Conservation (phyloP, 2,329 filamentous ascomycete species). For the Calonectria ilicicola region DNA sequence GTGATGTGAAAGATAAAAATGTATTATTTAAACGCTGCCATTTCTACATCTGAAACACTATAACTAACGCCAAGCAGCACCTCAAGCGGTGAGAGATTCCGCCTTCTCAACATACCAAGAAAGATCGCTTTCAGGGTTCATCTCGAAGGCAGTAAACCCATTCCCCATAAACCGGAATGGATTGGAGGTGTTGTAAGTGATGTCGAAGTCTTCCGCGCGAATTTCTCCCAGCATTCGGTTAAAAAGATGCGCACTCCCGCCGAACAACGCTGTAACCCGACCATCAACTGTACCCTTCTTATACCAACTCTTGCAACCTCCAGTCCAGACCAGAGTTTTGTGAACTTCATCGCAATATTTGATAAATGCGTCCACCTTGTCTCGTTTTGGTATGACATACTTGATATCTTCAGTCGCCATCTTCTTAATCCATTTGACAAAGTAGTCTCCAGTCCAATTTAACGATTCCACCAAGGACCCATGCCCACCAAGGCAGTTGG, state of each 20-base stretch:
- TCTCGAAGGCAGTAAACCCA: slow-evolving; percentile 39
- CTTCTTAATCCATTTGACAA: slow-evolving; percentile 41
- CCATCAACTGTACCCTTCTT: slow-evolving; percentile 33
- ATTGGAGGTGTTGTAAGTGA: slow-evolving; percentile 32
- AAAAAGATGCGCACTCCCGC: slow-evolving; percentile 36
- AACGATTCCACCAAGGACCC: slow-evolving; percentile 37
- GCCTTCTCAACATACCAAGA: slow-evolving; percentile 40
- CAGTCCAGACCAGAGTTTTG: slow-evolving; percentile 38
- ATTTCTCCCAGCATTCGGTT: slow-evolving; percentile 37
- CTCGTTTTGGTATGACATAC: slow-evolving; percentile 34
- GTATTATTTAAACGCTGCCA: no score
- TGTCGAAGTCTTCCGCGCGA: slow-evolving; percentile 36
- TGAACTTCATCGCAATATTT: slow-evolving; percentile 35
- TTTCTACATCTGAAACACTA: no score
- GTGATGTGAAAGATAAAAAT: no score
- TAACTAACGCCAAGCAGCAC: neutral
- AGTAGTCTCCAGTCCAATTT: slow-evolving; percentile 41
- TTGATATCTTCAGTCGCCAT: slow-evolving; percentile 38
- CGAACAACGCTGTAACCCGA: slow-evolving; percentile 35
- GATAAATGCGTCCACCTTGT: slow-evolving; percentile 39
- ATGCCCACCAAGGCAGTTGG: slow-evolving; percentile 38
- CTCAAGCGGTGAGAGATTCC: slow-evolving; percentile 15
- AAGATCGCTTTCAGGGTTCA: slow-evolving; percentile 36
- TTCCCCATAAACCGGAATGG: slow-evolving; percentile 38
- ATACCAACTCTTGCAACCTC: slow-evolving; percentile 37